Evolutionary conservation across 2,329 filamentous ascomycete species (phyloP), one percentile per base, ranked within the genome.

Genomic region (Pseudocercospora cruenta): DNA sequence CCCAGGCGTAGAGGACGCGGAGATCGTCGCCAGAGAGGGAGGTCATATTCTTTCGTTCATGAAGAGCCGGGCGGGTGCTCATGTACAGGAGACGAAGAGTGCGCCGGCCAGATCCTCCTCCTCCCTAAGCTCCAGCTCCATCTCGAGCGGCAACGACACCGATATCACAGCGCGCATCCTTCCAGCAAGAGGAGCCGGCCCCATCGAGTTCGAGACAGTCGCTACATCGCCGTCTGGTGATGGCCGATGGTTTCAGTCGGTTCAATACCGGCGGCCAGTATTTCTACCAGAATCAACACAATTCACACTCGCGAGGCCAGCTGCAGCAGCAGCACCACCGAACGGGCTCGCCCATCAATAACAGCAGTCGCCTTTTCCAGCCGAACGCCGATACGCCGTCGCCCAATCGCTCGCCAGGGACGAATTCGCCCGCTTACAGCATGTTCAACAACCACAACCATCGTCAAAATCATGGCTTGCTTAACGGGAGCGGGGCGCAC

Each of bases 401-500:
- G 14, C 86, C 86, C 67, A 84, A 85, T 68, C 83, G 85, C 73
- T 87, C 85, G 54, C 85, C 86, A 53, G 85, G 55, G 10, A 79
- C 81, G 31, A 79, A 83, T 73, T 83, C 82, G 70, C 81, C 82
- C 16, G 80, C 82, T 66, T 93, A 90, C 84, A 76, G 84, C 79
- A 93, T 93, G 91, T 93, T 90, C 84, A 88, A 87, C 76, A 89
- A 91, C 79, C 85, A 84, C 77, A 80, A 77, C 66, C 81, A 83
- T 64, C 88, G 91, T 77, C 88, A 88, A 78, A 91, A 92, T 78
- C 89, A 89, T 82, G 87, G 86, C 81, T 89, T 91, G 81, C 86
- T 93, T 80, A 93, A 93, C 81, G 90, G 90, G 73, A 88, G 88
- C 69, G 85, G 86, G 28, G 84, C 83, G 69, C 86, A 87, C 70